Evolutionary conservation across 2,329 filamentous ascomycete genomes (phyloP).

Genomic region (Diaporthe destruens): DNA sequence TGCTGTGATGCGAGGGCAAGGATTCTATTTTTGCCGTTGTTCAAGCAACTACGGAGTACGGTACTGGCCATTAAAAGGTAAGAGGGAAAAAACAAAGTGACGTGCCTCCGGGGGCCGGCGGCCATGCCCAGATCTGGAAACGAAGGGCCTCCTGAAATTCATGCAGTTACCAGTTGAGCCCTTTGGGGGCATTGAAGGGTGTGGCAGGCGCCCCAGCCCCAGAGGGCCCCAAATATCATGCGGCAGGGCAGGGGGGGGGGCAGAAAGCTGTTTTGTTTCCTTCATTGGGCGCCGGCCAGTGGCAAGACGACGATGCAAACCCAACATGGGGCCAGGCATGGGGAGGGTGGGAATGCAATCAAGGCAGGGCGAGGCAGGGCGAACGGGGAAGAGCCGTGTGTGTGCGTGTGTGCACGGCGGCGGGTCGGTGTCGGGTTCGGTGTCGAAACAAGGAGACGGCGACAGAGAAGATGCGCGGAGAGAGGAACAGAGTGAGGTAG

Average conservation of each 20-base stretch:
- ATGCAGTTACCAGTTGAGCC: not conserved
- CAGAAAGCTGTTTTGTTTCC: not conserved
- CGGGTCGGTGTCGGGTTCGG: constrained; percentile 21
- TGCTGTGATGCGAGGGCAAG: constrained; percentile 29
- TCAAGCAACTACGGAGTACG: not conserved
- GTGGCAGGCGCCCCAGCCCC: constrained; percentile 8
- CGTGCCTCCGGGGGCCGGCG: constrained; percentile 13
- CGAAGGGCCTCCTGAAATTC: constrained; percentile 13
- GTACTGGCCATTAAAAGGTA: not conserved
- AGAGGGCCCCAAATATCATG: not conserved
- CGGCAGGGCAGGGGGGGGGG: constrained; percentile 14
- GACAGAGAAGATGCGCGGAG: not conserved
- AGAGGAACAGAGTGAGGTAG: not conserved
- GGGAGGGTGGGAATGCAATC: not conserved
- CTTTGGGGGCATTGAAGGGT: constrained; percentile 22
- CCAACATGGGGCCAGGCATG: constrained; percentile 21
- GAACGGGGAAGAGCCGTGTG: no score
- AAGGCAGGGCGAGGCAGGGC: constrained; percentile 1
- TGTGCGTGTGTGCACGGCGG: not conserved
- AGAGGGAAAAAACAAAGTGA: constrained; percentile 1
- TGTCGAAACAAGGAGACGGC: constrained; percentile 6
- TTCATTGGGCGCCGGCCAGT: not conserved
- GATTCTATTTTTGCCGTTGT: constrained; percentile 23
- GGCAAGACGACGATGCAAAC: constrained; percentile 29
- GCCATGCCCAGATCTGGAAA: constrained; percentile 17